Base-by-base conservation (phyloP, 441 rosid genomes). In the Erodium texanum region DNA sequence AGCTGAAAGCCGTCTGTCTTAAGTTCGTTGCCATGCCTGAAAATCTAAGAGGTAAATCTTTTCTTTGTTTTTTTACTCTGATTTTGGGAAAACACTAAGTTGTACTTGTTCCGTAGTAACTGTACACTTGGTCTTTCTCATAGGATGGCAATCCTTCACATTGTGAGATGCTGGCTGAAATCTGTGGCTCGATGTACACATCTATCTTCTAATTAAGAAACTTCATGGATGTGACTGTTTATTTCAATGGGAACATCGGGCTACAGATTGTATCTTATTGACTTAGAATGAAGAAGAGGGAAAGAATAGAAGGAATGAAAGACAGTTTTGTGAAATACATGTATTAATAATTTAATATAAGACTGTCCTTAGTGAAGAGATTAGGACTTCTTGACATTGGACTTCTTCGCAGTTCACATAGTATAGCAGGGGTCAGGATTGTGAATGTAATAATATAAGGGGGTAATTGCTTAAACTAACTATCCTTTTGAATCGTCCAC, bases 1-100 rank as follows among this genome's bases (percentile, higher is more conserved):
- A 77, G 76, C 78, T 93, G 63, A 93, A 90, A 83, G 69, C 87
- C 8, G 90, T 86, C 15, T 93, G 97, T 76, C 91, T 93, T 69
- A 89, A 84, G 81, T 93, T 90, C 64, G 83, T 93, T 29, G 89
- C 96, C 12, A 76, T 74, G 81, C 92, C 83, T 29, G 84, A 82
- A 78, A 86, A 88, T 71, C 74, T 88, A 18, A 86, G 82, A 80
- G 92, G 96, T 86, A 70, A 56, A 48, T 43, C 48, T 62, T 56
- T 61, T 24, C 66, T 3, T 19, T 22, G n/a, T 54, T 12, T 24
- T 68, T 24, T 69, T 29, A 23, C 69, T 68, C 9, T 22, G 32
- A 10, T 4, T 20, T 10, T 32, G 43, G 50, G 36, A 38, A 52
- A 19, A 18, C 1, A 15, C 19, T 29, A 24, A 15, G 29, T 11